Evolutionary conservation across 2,329 filamentous ascomycete genomes (phyloP).

Genomic region (Colletotrichum sp.): DNA sequence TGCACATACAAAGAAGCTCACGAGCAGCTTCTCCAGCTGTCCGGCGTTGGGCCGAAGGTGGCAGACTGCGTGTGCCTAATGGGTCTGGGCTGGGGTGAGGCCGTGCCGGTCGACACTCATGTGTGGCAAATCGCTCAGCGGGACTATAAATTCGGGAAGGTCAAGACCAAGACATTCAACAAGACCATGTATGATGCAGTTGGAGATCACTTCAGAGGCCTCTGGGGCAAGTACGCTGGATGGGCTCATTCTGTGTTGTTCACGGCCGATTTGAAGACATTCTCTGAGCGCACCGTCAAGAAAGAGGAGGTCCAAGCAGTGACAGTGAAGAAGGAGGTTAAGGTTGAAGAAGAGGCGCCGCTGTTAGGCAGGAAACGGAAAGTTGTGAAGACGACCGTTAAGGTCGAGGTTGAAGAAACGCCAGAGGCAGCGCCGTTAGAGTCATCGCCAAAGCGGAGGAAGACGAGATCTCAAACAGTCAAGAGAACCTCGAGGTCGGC

Average conservation of each 20-base stretch:
- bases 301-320: slow-evolving; percentile 21
- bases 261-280: slow-evolving; percentile 87
- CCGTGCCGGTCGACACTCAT: slow-evolving; percentile 96
- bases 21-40: slow-evolving; percentile 75
- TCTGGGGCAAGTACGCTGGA: slow-evolving; percentile 94
- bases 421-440: background rate
- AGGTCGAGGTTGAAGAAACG: slow-evolving; percentile 12
- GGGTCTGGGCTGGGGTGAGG: slow-evolving; percentile 94
- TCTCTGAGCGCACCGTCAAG: slow-evolving; percentile 67
- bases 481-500: background rate
- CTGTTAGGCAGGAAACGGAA: slow-evolving; percentile 20
- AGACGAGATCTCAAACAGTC: slow-evolving; percentile 14
- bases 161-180: slow-evolving; percentile 83
- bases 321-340: slow-evolving; percentile 27
- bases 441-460: slow-evolving; percentile 15
- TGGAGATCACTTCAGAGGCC: slow-evolving; percentile 83
- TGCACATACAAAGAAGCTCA: slow-evolving; percentile 82
- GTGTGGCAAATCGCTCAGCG: slow-evolving; percentile 98
- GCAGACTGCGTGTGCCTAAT: slow-evolving; percentile 96
- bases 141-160: slow-evolving; percentile 90
- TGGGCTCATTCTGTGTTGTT: slow-evolving; percentile 99
- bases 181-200: slow-evolving; percentile 90
- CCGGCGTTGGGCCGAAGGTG: slow-evolving; percentile 95
- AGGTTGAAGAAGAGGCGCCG: slow-evolving; percentile 31
- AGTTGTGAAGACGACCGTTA: slow-evolving; percentile 16